phyloP scores from a whole-genome alignment of 768 basidiomycete genomes.

The Phlebiopsis flavidoalba region DNA sequence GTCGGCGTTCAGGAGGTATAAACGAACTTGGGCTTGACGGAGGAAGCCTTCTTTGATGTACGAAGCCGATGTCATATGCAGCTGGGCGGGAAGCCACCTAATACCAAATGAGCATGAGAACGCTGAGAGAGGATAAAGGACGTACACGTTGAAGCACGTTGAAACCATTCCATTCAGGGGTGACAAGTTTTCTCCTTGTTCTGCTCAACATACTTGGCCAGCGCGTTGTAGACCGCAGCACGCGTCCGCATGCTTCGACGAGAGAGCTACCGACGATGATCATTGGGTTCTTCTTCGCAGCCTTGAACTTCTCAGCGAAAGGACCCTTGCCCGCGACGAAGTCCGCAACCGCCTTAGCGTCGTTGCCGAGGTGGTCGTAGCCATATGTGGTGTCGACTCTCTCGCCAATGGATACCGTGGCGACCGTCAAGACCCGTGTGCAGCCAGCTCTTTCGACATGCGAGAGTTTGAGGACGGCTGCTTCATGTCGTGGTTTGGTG shows the following conservation, averaged over 20 bases:
- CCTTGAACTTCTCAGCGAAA: constrained; percentile 84
- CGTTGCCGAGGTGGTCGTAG: constrained; percentile 84
- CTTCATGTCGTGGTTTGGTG: constrained; percentile 96
- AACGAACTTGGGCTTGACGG: constrained; percentile 87
- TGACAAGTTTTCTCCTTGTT: constrained; percentile 74
- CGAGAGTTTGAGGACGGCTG: constrained; percentile 95
- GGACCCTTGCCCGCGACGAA: constrained; percentile 74
- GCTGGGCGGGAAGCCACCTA: constrained; percentile 90
- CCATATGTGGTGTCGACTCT: constrained; percentile 89
- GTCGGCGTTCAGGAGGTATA: constrained; percentile 94
- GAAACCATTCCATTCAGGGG: constrained; percentile 94
- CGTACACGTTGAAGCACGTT: constrained; percentile 86
- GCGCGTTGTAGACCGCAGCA: constrained; percentile 64
- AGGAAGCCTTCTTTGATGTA: constrained; percentile 72
- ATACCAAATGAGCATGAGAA: not conserved
- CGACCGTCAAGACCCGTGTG: constrained; percentile 80
- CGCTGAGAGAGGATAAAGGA: constrained; percentile 12
- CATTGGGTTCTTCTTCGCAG: constrained; percentile 80
- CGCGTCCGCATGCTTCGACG: constrained; percentile 83
- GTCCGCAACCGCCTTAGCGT: constrained; percentile 67
- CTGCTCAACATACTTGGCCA: constrained; percentile 75
- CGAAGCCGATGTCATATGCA: constrained; percentile 93
- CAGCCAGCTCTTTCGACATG: constrained; percentile 91
- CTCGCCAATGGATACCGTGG: constrained; percentile 90
- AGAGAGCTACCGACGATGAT: constrained; percentile 91